These are phyloP conservation scores for Rubia peregrina DNA, from an alignment of 305 asterid species.

Conservation along the genomic window DNA sequence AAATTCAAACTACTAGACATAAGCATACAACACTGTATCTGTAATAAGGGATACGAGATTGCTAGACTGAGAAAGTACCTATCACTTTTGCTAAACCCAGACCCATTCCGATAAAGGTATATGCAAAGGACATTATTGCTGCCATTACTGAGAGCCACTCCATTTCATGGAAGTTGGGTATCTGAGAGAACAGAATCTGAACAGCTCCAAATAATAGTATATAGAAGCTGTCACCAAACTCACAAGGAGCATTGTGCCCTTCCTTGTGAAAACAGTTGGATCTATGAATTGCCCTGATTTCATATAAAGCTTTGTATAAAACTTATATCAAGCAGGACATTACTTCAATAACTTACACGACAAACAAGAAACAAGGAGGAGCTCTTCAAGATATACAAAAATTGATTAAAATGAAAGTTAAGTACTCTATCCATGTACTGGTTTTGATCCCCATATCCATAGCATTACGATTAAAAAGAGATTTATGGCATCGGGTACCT, in stretches of 20 bases:
- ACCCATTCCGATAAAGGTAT: slow-evolving; percentile 30
- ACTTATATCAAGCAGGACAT: not conserved
- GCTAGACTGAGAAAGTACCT: slow-evolving; percentile 15
- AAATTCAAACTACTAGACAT: not conserved
- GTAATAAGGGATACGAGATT: not conserved
- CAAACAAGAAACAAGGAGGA: not conserved
- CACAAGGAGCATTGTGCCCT: slow-evolving; percentile 24
- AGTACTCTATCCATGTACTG: not conserved
- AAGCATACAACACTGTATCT: not conserved
- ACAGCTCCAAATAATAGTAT: slow-evolving; percentile 31
- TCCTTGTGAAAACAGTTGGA: slow-evolving; percentile 30
- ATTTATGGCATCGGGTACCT: slow-evolving; percentile 26
- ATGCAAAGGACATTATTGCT: slow-evolving; percentile 36
- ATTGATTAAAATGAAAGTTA: not conserved
- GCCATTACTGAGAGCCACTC: slow-evolving; percentile 37
- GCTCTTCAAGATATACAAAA: not conserved
- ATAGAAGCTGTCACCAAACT: slow-evolving; percentile 21
- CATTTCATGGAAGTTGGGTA: slow-evolving; percentile 34
- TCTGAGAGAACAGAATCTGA: slow-evolving; percentile 32
- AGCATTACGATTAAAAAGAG: not conserved
- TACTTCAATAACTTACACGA: not conserved
- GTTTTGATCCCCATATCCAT: not conserved
- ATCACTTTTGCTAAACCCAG: slow-evolving; percentile 34
- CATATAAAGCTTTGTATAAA: not conserved
- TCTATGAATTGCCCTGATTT: slow-evolving; percentile 26